These are phyloP conservation scores for Coffea canephora DNA, from an alignment of 257 asterid genomes.

Conservation along the genomic window DNA sequence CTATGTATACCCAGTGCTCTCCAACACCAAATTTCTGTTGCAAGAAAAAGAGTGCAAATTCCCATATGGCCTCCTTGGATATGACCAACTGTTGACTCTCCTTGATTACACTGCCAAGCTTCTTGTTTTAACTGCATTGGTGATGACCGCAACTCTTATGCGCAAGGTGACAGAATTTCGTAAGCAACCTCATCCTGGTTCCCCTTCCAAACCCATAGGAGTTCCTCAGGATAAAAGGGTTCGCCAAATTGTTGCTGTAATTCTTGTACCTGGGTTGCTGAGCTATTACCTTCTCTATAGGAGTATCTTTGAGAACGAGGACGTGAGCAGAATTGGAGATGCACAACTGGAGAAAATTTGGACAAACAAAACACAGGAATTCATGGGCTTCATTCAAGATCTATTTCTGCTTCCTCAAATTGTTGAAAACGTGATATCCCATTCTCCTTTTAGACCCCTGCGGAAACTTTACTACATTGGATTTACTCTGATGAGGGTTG, in stretches of 20 bases:
- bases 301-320: neutral
- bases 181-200: neutral
- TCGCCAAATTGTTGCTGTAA: neutral
- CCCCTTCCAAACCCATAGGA: neutral
- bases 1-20: slow-evolving; percentile 13
- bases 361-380: slow-evolving; percentile 4
- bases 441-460: slow-evolving; percentile 9
- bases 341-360: neutral
- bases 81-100: neutral
- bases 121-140: slow-evolving; percentile 11
- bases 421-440: slow-evolving; percentile 5
- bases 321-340: neutral
- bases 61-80: neutral
- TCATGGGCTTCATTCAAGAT: slow-evolving; percentile 10
- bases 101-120: slow-evolving; percentile 8
- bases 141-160: neutral
- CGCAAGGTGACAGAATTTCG: slow-evolving; percentile 4
- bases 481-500: slow-evolving; percentile 15
- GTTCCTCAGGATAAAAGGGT: neutral
- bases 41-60: neutral
- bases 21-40: slow-evolving; percentile 5
- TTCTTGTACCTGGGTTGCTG: neutral
- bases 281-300: neutral
- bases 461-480: slow-evolving; percentile 17
- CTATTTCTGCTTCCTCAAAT: slow-evolving; percentile 21